Base-by-base conservation (phyloP, 345 rosid species). In the Psidium guajava region DNA sequence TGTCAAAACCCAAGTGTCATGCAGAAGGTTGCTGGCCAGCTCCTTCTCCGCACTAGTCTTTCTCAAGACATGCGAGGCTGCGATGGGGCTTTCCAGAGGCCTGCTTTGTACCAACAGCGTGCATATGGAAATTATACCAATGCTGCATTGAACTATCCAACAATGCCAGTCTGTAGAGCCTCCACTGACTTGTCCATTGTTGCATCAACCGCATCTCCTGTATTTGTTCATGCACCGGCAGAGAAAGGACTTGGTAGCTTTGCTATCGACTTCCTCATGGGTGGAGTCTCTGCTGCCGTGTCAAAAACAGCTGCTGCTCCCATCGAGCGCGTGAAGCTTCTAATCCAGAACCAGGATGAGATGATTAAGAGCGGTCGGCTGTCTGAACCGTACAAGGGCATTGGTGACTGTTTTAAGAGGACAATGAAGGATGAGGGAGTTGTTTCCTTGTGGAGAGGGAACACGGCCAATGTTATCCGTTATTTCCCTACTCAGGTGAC, bases 381-480 rank as follows among this genome's bases (percentile, higher is more conserved):
- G 7, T 84, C 89, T 81, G 87, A 87, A 82, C 91, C 92, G 1
- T 90, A 90, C 88, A 91, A 89, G 83, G 91, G 92, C 7, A 89
- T 90, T 59, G 85, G 85, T 54, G 92, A 89, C 13, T 90, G 90
- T 82, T 90, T 91, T 84, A 36, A 16, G n/a, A 82, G 92, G 50
- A 91, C 92, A 55, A 86, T 89, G 3, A 47, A 73, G 85, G 92
- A 89, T 0, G 92, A 91, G 77, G 92, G 92, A 24, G 21, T 87
- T 13, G 82, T 40, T 40, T 55, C 91, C 36, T 84, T 91, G 82
- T 91, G 92, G 92, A 86, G 92, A 86, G 91, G 91, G 54, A 91
- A 89, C 88, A 88, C 91, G 44, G 90, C 90, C 27, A 90, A 90
- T 83, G 92, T 90, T 83, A 90, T 90, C 86, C 87, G 91, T 86